These are phyloP conservation scores for Aspergillus bridgeri DNA, from an alignment of 495 filamentous ascomycete species.

Conservation along the genomic window DNA sequence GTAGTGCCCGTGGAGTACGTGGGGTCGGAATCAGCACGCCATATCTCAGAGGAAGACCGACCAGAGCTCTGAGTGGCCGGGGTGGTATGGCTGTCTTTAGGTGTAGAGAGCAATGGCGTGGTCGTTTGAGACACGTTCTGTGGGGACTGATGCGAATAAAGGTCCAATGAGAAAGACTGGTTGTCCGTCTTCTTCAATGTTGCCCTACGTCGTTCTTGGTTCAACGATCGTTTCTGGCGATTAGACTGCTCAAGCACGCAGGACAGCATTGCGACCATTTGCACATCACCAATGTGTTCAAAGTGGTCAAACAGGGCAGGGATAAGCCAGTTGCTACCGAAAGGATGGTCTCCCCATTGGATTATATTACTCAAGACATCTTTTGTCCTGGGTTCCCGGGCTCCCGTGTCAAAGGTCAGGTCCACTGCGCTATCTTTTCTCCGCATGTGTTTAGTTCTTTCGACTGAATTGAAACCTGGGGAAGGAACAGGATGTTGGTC, in stretches of 20 bases:
- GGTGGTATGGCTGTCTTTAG: constrained; percentile 55
- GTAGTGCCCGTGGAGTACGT: constrained; percentile 61
- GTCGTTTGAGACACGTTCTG: constrained; percentile 31
- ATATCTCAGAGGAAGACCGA: constrained; percentile 37
- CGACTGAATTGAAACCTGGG: constrained; percentile 53
- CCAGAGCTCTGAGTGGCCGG: constrained; percentile 56
- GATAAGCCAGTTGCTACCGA: constrained; percentile 72
- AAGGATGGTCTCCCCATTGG: constrained; percentile 82
- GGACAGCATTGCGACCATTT: constrained; percentile 94
- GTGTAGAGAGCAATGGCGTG: constrained; percentile 50
- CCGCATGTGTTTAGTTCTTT: constrained; percentile 35
- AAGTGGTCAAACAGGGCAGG: constrained; percentile 65
- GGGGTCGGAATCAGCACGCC: constrained; percentile 47
- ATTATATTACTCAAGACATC: constrained; percentile 51
- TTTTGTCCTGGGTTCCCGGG: constrained; percentile 9
- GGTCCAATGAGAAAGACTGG: constrained; percentile 32
- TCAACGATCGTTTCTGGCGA: constrained; percentile 16
- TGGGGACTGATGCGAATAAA: constrained; percentile 24
- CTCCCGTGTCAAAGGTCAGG: constrained; percentile 27
- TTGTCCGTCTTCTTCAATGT: constrained; percentile 18
- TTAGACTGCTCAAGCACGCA: constrained; percentile 75
- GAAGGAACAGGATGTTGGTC: constrained; percentile 54
- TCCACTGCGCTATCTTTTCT: constrained; percentile 35
- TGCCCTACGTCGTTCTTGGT: constrained; percentile 13
- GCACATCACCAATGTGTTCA: constrained; percentile 73